Percentiles rank a stretch among this genome's conserved stretches.
Evolutionary conservation across 495 filamentous ascomycete genomes (phyloP).

Genomic region (Aspergillus conjunctus): DNA sequence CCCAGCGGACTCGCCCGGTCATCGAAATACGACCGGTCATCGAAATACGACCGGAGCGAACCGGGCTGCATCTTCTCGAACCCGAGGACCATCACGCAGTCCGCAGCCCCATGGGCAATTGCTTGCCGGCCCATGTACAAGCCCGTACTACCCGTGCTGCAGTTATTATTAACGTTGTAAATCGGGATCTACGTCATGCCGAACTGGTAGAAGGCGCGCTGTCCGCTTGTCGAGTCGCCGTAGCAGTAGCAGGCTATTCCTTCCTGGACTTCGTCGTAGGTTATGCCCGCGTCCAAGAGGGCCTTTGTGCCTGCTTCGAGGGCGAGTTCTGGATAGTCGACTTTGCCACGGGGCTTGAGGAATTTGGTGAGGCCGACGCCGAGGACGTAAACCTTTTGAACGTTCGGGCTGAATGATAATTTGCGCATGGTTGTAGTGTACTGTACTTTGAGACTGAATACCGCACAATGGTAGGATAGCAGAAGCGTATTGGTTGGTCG

Average conservation of each 20-base stretch:
- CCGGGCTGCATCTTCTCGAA: conserved; percentile 98
- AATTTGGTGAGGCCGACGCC: conserved; percentile 99
- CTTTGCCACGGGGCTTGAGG: conserved; percentile 92
- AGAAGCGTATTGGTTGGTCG: no score
- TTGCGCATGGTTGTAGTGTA: no score
- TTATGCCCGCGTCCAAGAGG: conserved; percentile 90
- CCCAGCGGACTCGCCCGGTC: no score
- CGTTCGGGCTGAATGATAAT: no score
- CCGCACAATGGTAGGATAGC: no score
- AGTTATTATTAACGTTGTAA: conserved; percentile 98
- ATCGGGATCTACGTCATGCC: conserved; percentile 94
- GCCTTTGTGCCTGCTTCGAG: conserved; percentile 95
- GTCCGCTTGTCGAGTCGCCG: conserved; percentile 89
- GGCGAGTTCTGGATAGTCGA: conserved; percentile 66
- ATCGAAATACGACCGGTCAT: no score
- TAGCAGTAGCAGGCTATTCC: conserved; percentile 96
- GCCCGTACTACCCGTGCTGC: conserved; percentile 86
- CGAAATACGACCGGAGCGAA: no score
- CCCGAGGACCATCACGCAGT: conserved; percentile 86
- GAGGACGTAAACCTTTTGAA: conserved; percentile 58
- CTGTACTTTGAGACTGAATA: no score
- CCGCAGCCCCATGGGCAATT: conserved; percentile 74
- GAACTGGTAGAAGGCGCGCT: conserved; percentile 98
- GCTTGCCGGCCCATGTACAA: conserved; percentile 78
- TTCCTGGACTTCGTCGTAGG: conserved; percentile 93